These are phyloP conservation scores for Corylus avellana DNA, from an alignment of 306 rosid genomes.

Conservation along the genomic window DNA sequence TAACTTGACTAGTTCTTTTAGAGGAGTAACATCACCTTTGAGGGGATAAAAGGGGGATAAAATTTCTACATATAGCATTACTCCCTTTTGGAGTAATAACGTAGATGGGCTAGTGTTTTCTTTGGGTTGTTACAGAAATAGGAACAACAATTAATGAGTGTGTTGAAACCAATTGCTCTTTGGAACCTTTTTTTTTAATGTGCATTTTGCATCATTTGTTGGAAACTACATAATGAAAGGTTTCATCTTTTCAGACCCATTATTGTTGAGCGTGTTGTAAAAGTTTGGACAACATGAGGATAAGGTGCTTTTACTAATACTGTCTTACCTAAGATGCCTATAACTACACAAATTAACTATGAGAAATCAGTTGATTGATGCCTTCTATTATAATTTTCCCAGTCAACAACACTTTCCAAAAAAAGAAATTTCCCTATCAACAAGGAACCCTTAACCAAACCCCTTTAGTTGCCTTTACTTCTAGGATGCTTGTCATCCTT, in stretches of 20 bases:
- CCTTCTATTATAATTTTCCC: background rate
- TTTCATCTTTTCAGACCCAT: background rate
- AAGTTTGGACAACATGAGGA: background rate
- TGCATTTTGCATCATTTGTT: background rate
- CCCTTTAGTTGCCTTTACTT: background rate
- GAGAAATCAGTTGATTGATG: background rate
- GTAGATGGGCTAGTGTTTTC: no score
- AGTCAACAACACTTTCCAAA: background rate
- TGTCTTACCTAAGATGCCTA: background rate
- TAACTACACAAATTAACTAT: background rate
- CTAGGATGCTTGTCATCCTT: conserved; percentile 1
- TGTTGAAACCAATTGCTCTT: background rate
- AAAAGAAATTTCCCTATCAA: background rate
- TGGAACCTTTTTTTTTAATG: background rate
- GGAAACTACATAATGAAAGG: background rate
- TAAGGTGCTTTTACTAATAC: background rate
- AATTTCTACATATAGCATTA: no score
- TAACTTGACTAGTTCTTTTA: no score
- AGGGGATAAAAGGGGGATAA: no score
- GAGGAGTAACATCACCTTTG: no score
- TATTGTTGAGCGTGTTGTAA: background rate
- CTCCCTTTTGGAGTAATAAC: no score
- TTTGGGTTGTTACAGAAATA: no score
- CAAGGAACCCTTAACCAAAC: background rate
- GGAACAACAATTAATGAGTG: background rate